A percentile compares a stretch with the other conserved stretches of the same genome.
These are phyloP conservation scores for Metschnikowia noctiluminum DNA, from an alignment of 805 yeast genomes.

Conservation along the genomic window DNA sequence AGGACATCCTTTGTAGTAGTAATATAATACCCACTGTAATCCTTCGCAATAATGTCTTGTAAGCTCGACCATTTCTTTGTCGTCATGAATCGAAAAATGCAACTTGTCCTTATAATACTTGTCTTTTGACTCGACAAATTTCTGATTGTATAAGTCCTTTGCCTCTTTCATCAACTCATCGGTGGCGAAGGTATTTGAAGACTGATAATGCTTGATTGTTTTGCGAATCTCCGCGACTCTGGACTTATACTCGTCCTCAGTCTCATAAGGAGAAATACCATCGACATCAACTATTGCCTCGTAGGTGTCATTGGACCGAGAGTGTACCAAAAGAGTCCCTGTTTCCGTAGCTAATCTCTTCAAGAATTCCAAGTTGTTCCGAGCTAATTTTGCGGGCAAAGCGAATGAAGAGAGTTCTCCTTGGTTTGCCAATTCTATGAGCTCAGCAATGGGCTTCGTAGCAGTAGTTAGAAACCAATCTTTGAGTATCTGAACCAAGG, in stretches of 20 bases:
- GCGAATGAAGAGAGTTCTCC: slow-evolving; percentile 26
- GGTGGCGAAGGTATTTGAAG: slow-evolving; percentile 60
- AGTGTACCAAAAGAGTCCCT: slow-evolving; percentile 65
- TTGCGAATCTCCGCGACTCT: slow-evolving; percentile 51
- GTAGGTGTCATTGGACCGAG: slow-evolving; percentile 52
- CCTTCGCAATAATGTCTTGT: slow-evolving; percentile 89
- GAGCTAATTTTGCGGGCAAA: slow-evolving; percentile 47
- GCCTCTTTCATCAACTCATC: slow-evolving; percentile 45
- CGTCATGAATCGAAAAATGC: slow-evolving; percentile 60
- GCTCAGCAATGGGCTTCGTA: slow-evolving; percentile 29
- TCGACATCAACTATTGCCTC: slow-evolving; percentile 66
- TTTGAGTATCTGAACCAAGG: slow-evolving; percentile 55
- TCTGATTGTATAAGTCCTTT: slow-evolving; percentile 64
- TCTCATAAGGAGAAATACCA: slow-evolving; percentile 66
- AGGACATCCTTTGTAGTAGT: slow-evolving; percentile 85
- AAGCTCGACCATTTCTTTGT: slow-evolving; percentile 55
- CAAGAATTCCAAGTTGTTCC: slow-evolving; percentile 56
- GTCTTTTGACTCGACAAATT: slow-evolving; percentile 81
- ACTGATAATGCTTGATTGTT: slow-evolving; percentile 60
- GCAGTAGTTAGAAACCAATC: slow-evolving; percentile 47
- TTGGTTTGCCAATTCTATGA: slow-evolving; percentile 30
- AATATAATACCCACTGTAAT: slow-evolving; percentile 91
- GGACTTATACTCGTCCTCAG: slow-evolving; percentile 59
- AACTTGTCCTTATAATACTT: slow-evolving; percentile 82
- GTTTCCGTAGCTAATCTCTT: slow-evolving; percentile 63